Conservation (phyloP, 2,329 filamentous ascomycete genomes). For the Ceratocystis lukuohia region DNA sequence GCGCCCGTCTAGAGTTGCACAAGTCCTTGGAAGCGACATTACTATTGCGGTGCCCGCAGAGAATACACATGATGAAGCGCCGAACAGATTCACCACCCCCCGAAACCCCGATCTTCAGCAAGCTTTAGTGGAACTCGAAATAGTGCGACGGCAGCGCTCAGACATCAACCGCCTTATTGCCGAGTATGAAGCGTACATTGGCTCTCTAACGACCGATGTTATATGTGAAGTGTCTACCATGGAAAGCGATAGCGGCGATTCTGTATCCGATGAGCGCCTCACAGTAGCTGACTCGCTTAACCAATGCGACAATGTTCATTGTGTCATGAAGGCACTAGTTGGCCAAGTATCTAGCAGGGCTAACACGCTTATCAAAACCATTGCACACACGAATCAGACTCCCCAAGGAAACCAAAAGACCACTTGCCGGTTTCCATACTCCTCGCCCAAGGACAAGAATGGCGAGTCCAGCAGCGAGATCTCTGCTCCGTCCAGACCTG, state of each 20-base stretch:
- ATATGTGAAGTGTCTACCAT: constrained; percentile 5
- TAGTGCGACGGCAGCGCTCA: constrained; percentile 13
- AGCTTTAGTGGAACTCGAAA: constrained; percentile 17
- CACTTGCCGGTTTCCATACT: constrained; percentile 16
- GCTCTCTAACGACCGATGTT: constrained; percentile 15
- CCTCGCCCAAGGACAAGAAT: background rate
- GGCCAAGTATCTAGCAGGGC: constrained; percentile 10
- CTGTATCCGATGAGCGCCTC: background rate
- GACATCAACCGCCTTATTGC: constrained; percentile 12
- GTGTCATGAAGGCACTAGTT: constrained; percentile 16
- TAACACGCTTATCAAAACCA: constrained; percentile 10
- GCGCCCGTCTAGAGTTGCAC: constrained; percentile 12
- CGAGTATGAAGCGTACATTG: constrained; percentile 17
- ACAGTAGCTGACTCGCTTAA: background rate
- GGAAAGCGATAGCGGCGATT: background rate
- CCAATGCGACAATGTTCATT: constrained; percentile 13
- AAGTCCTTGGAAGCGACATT: constrained; percentile 17
- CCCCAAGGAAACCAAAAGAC: background rate
- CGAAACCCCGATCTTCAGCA: constrained; percentile 15
- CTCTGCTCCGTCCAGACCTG: constrained; percentile 9
- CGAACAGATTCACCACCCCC: constrained; percentile 11
- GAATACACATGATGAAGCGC: background rate
- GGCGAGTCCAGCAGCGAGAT: background rate
- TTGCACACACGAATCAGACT: background rate
- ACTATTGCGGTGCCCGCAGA: constrained; percentile 9